phyloP scores from a whole-genome alignment of 306 rosid genomes.

The Vigna hirtella region DNA sequence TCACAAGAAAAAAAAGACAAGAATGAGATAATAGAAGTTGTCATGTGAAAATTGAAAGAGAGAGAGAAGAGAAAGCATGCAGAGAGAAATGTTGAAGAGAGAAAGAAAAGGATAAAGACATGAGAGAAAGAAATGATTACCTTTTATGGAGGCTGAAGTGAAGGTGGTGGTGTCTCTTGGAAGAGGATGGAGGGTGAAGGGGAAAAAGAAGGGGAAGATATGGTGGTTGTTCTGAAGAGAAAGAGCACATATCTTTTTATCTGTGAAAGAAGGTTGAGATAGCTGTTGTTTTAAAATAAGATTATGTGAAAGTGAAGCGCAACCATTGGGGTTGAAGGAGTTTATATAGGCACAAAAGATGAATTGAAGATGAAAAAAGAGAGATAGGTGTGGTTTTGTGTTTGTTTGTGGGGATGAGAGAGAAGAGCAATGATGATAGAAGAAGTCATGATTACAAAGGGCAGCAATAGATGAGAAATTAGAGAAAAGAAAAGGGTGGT shows the following conservation, averaged over 20 bases:
- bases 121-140: constrained; percentile 39
- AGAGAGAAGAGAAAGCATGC: too few species aligned
- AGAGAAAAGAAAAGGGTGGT: constrained; percentile 27
- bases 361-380: background rate
- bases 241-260: constrained; percentile 49
- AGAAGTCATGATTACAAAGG: constrained; percentile 78
- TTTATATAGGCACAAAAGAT: constrained; percentile 46
- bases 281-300: background rate
- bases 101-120: background rate
- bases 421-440: constrained; percentile 74
- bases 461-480: constrained; percentile 56
- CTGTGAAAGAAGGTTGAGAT: background rate
- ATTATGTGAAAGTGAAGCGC: constrained; percentile 27
- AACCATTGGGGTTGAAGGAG: constrained; percentile 45
- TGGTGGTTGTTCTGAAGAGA: constrained; percentile 50
- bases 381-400: constrained; percentile 48
- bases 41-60: too few species aligned
- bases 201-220: constrained; percentile 25
- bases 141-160: constrained; percentile 62
- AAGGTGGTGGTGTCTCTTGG: constrained; percentile 48
- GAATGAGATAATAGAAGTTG: too few species aligned
- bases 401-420: constrained; percentile 50
- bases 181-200: constrained; percentile 45
- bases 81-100: too few species aligned
- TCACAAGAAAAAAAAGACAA: too few species aligned